Base-by-base conservation (phyloP, 1,284 basidiomycete genomes). In the Volvariella surrecta region DNA sequence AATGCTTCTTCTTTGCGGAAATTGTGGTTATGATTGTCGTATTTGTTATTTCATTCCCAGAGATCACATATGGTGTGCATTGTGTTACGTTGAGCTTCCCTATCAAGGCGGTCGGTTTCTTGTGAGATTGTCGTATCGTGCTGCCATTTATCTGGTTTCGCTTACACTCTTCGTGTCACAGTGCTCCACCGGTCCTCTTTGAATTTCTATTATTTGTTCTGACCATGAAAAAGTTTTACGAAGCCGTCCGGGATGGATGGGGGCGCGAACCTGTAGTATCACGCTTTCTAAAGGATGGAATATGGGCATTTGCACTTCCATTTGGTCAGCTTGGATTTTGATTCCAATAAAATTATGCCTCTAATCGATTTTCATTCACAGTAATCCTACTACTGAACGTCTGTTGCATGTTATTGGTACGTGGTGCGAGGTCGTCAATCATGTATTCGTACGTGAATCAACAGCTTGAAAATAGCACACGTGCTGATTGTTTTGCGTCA, bases 261-360 rank as follows among this genome's bases (percentile, higher is more conserved):
- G 52, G 52, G 6, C 47, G 47, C 18, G 50, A 54, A 39, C 43
- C 49, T 7, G 44, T 56, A n/a, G 32, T 57, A 10, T 42, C 52
- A 15, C 51, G 51, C 13, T 57, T 58, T 40, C 49, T 58, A 46
- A 46, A 47, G 38, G 53, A 58, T 44, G 55, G 55, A 4, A 53
- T 57, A 39, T 58, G 57, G 55, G 57, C 54, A 6, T 58, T 57
- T 49, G 52, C 49, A 3, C 44, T 57, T 4, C 55, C 55, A 18
- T 55, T 55, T 31, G 19, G 56, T 57, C 39, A 22, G 51, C 48
- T 15, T 30, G 8, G 37, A 22, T 18, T 16, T 15, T 31, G 9
- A 9, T 15, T 15, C 30, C 30, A 9, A 9, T 31, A 9, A 15
- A 31, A 9, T 31, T 31, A 15, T 3, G 4, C 30, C 30, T 15